Evolutionary conservation across 768 basidiomycete genomes (phyloP), one percentile per base, ranked within the genome.

Genomic region (Clitopilus hobsonii): DNA sequence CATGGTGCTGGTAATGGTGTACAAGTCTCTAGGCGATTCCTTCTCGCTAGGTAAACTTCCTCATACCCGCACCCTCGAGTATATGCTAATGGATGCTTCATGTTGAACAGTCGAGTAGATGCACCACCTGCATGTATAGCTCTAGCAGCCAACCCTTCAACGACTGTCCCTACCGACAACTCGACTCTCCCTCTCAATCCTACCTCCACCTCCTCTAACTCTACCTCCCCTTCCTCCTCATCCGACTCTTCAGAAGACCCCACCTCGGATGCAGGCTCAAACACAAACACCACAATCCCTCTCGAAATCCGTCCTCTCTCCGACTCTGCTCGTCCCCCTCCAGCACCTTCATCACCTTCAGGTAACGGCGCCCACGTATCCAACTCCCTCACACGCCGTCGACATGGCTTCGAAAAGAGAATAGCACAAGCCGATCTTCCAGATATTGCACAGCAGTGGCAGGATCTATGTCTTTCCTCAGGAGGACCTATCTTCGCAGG

Each of bases 401-500:
- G 55, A 18, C 56, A 51, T 20, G 16, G 36, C 3, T 38, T 38
- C 23, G 48, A 50, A 30, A 61, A 55, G 38, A 53, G 57, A 36
- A 51, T 72, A 48, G 67, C 63, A 1, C 73, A 73, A 52, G 51
- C 52, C 13, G 71, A 74, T 53, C 71, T 68, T 52, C 72, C 67
- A 51, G 69, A 60, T 26, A 69, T 77, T 27, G 73, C 72, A 2
- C 67, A 72, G 50, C 59, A 60, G 16, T 81, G 77, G 79, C 75
- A 77, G 56, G 67, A 68, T 38, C 74, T 79, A 52, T 80, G 79
- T 65, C 61, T 72, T 28, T 60, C 45, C 49, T 74, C 74, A 56
- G 74, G 74, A 11, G 74, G 72, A 16, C 73, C 75, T 54, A 70
- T 75, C 61, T 68, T 69, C 62, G 74, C 71, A 11, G 36, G 57